Conservation (phyloP, 345 rosid species). For the thale cress (Arabidopsis thaliana) region DNA sequence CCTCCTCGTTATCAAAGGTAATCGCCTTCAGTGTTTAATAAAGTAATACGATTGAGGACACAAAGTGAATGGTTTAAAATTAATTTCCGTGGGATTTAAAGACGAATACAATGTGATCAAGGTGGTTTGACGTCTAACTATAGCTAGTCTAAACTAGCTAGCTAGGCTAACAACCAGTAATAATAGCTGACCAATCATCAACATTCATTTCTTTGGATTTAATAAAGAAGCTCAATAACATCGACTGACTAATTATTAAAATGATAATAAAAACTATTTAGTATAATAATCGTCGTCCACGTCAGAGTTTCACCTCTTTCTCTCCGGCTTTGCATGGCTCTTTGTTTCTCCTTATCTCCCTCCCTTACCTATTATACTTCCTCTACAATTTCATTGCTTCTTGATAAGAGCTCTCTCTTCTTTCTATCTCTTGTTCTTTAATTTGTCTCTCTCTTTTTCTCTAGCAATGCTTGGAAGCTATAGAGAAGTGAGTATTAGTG, state of each 20-base stretch:
- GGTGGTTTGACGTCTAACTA: slow-evolving; percentile 26
- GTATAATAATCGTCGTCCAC: slow-evolving; percentile 45
- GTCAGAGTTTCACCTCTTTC: slow-evolving; percentile 49
- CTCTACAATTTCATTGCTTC: slow-evolving; percentile 2
- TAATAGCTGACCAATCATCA: slow-evolving; percentile 37
- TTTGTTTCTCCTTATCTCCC: slow-evolving; percentile 46
- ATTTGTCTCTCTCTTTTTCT: slow-evolving; percentile 8
- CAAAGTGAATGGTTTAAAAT: slow-evolving; percentile 1
- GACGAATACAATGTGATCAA: slow-evolving; percentile 30
- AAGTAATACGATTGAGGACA: slow-evolving; percentile 5
- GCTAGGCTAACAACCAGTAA: slow-evolving; percentile 40
- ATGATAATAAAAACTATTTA: not conserved
- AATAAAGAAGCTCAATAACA: slow-evolving; percentile 10
- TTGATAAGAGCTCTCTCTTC: slow-evolving; percentile 7
- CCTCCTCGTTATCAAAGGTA: slow-evolving; percentile 1
- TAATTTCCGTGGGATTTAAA: slow-evolving; percentile 31
- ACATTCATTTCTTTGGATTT: slow-evolving; percentile 23
- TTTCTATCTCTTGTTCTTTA: not conserved
- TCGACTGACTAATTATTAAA: slow-evolving; percentile 14
- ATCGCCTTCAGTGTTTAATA: slow-evolving; percentile 1
- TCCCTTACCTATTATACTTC: slow-evolving; percentile 43
- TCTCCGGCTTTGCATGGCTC: slow-evolving; percentile 59
- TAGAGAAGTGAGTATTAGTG: slow-evolving; percentile 50
- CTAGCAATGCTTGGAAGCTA: slow-evolving; percentile 50
- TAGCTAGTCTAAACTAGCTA: too few relatives aligned